phyloP scores from a whole-genome alignment of 2,329 filamentous ascomycete species.

The Fusarium mexicanum region DNA sequence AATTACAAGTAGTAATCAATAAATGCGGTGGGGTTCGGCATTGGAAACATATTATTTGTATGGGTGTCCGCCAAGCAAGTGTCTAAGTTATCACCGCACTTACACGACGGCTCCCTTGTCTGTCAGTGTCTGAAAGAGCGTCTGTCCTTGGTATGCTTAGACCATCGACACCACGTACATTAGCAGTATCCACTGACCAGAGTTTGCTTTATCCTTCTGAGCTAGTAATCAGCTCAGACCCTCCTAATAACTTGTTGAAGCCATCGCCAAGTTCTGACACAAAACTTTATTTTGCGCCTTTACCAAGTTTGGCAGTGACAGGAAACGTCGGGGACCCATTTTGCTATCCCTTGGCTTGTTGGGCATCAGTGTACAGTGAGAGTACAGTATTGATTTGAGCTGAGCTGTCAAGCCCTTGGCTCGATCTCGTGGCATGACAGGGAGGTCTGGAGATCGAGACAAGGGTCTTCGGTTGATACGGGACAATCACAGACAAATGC shows the following conservation, averaged over 20 bases:
- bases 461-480: conserved; percentile 4
- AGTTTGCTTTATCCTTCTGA: background rate
- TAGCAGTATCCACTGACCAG: background rate
- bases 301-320: conserved; percentile 7
- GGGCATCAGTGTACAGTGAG: background rate
- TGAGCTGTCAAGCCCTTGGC: background rate
- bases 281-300: conserved; percentile 1
- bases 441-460: conserved; percentile 34
- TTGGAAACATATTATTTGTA: background rate
- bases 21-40: background rate
- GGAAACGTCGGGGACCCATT: conserved; percentile 1
- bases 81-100: background rate
- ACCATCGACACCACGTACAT: background rate
- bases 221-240: too few relatives aligned
- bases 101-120: background rate
- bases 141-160: background rate
- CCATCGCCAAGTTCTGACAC: background rate
- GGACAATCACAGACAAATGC: background rate
- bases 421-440: conserved; percentile 30
- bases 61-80: background rate
- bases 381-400: background rate
- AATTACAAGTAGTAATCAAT: background rate
- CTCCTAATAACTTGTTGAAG: background rate
- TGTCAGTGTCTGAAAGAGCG: background rate
- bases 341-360: background rate